phyloP scores from a whole-genome alignment of 2,329 filamentous ascomycete species.

The Stemphylium vesicarium region DNA sequence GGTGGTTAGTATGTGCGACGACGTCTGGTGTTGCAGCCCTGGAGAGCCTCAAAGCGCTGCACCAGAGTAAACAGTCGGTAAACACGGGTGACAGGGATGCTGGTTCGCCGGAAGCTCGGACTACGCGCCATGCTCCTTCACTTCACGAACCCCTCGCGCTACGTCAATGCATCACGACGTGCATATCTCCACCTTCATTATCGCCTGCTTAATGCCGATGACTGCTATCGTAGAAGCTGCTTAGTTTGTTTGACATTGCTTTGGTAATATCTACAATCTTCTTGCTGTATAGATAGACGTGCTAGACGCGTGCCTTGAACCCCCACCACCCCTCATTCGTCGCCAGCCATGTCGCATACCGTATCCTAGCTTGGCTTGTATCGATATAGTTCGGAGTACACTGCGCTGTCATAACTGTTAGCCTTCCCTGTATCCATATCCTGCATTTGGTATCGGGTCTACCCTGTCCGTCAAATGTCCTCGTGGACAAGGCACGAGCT shows the following conservation, averaged over 20 bases:
- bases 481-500: slow-evolving; percentile 39
- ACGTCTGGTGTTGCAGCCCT: slow-evolving; percentile 16
- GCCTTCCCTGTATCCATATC: not conserved
- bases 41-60: slow-evolving; percentile 2
- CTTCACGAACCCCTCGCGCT: slow-evolving; percentile 11
- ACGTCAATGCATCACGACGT: slow-evolving; percentile 12
- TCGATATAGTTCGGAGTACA: not conserved
- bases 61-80: slow-evolving; percentile 31
- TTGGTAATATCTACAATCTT: not conserved
- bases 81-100: slow-evolving; percentile 15
- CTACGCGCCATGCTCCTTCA: not conserved
- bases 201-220: not conserved
- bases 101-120: not conserved
- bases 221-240: not conserved
- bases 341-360: not conserved
- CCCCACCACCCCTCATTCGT: slow-evolving; percentile 24
- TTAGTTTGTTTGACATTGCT: too few relatives aligned
- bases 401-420: not conserved
- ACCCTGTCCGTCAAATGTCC: slow-evolving; percentile 13
- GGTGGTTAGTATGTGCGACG: slow-evolving; percentile 16
- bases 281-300: not conserved
- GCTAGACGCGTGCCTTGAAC: slow-evolving; percentile 1
- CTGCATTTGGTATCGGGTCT: not conserved
- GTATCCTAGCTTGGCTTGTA: not conserved
- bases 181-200: not conserved